Conservation (phyloP, 202 grass and related monocot species). For the Setaria italica region DNA sequence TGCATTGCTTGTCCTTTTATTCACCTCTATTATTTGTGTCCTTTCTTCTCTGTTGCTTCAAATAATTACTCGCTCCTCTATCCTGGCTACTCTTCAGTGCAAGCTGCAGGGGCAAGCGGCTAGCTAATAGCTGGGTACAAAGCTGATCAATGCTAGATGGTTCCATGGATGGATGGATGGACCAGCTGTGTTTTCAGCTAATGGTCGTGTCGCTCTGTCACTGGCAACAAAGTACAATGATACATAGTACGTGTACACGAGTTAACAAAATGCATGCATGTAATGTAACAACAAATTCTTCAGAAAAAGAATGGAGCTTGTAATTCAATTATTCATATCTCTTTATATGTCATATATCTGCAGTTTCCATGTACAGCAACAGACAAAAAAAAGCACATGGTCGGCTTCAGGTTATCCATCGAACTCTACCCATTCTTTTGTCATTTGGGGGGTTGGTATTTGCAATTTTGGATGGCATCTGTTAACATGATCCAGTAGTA, state of each 20-base stretch:
- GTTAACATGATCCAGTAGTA: neutral
- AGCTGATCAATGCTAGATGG: neutral
- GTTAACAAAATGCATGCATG: neutral
- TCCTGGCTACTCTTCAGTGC: neutral
- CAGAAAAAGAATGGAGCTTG: neutral
- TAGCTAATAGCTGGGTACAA: constrained; percentile 18
- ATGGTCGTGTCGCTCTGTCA: neutral
- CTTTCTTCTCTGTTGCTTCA: neutral
- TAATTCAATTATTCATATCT: too few relatives aligned
- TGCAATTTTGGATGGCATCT: neutral
- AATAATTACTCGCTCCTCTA: neutral
- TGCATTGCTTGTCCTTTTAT: neutral
- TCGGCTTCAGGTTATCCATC: neutral
- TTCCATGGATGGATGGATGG: neutral
- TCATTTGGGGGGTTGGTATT: neutral
- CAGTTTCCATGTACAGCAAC: neutral
- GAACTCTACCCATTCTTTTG: neutral
- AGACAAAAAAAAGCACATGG: neutral
- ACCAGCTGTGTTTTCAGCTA: neutral
- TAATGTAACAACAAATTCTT: neutral
- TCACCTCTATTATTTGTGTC: constrained; percentile 22
- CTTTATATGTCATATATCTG: too few relatives aligned
- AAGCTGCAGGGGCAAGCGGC: neutral
- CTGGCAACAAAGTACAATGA: constrained; percentile 19
- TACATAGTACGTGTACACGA: neutral